Base-by-base conservation (phyloP, 2,329 filamentous ascomycete genomes). In the Tolypocladium inflatum region DNA sequence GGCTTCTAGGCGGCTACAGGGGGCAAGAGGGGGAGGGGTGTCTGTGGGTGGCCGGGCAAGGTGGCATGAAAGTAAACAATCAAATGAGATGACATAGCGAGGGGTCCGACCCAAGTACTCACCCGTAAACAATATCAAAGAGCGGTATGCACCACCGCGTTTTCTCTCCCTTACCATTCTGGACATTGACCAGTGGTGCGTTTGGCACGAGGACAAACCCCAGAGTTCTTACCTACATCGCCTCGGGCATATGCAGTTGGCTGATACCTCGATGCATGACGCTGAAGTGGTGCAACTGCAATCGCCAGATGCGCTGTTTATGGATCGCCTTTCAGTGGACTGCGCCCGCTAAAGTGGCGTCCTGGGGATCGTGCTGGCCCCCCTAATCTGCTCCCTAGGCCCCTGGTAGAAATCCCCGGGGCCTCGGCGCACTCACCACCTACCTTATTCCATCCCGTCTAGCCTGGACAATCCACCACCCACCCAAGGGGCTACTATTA, bases 21-120 rank as follows among this genome's bases (percentile, higher is more conserved):
- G 26, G 53, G 41, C 26, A 17, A 33, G 45, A 50, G 39, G 37
- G 54, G 54, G 23, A 35, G 37, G 30, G 30, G 30, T 23, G 45
- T 17, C 45, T 3, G 38, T n/a, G n/a, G n/a, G n/a, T n/a, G n/a
- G n/a, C n/a, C n/a, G n/a, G n/a, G n/a, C n/a, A n/a, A n/a, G n/a
- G n/a, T 23, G 39, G 54, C 54, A 55, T 55, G 54, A 55, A 55
- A 45, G 54, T 55, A 55, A 55, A 55, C 54, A 55, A 45, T 45
- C 15, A 17, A 21, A 33, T 15, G 54, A 55, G 39, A 55, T 35
- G 53, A 55, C 26, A 15, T 26, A n/a, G 33, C 17, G 43, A 48
- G 23, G 45, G 43, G 43, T 11, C 4, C 21, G 23, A 26, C 26
- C 26, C 26, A 6, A 30, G 26, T 30, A 6, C 26, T 30, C 26